These are phyloP conservation scores for Pleochaeta shiraiana DNA, from an alignment of 2,329 filamentous ascomycete genomes.

Conservation along the genomic window DNA sequence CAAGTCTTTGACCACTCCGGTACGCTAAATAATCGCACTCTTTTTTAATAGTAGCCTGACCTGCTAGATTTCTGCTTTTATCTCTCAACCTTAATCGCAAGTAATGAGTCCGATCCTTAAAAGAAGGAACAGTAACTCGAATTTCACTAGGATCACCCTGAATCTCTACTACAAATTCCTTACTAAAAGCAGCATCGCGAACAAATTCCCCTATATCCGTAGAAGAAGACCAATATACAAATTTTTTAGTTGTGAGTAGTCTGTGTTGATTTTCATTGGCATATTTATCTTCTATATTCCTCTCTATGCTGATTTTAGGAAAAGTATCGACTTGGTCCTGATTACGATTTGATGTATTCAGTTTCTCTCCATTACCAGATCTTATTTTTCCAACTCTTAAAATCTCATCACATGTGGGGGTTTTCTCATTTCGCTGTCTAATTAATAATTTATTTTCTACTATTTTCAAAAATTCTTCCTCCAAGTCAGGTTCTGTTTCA, in stretches of 20 bases:
- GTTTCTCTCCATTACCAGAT: too few species aligned
- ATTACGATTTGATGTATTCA: too few species aligned
- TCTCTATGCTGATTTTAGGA: too few species aligned
- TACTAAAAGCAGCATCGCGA: conserved; percentile 62
- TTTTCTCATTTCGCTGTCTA: too few species aligned
- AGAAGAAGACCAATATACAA: conserved; percentile 71
- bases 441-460: too few species aligned
- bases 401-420: too few species aligned
- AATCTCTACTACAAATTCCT: conserved; percentile 69
- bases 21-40: conserved; percentile 71
- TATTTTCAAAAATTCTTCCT: too few species aligned
- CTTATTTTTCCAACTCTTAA: too few species aligned
- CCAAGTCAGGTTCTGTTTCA: conserved; percentile 18
- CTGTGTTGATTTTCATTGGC: conserved; percentile 22
- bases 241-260: conserved; percentile 27
- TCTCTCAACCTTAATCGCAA: conserved; percentile 56
- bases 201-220: conserved; percentile 94
- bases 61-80: conserved; percentile 43
- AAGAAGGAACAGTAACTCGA: conserved; percentile 62
- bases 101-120: conserved; percentile 80
- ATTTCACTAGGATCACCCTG: conserved; percentile 49
- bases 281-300: too few species aligned
- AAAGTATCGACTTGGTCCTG: too few species aligned
- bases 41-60: conserved; percentile 51
- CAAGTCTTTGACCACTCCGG: too few species aligned